Evolutionary conservation across 306 rosid genomes (phyloP).

Genomic region (Medicago lupulina): DNA sequence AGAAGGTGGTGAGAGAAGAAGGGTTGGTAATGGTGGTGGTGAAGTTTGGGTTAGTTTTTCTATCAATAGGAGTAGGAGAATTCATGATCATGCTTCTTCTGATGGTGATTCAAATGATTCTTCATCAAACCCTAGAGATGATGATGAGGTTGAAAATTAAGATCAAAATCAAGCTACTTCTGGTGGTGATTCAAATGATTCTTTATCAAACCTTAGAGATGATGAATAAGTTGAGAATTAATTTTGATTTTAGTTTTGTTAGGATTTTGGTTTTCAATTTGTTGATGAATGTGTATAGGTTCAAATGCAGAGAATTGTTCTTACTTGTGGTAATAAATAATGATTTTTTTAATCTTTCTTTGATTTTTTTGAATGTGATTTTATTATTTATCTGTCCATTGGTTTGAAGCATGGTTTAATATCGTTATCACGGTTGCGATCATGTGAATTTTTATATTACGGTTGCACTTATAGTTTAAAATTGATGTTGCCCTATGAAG

Average conservation of each 20-base stretch:
- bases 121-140: conserved; percentile 33
- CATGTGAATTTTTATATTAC: no score
- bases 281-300: conserved; percentile 44
- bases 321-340: conserved; percentile 34
- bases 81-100: conserved; percentile 20
- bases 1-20: conserved; percentile 43
- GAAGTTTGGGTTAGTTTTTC: conserved; percentile 74
- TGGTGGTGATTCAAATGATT: conserved; percentile 47
- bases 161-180: conserved; percentile 4
- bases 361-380: neutral
- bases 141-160: conserved; percentile 33
- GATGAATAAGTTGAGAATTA: conserved; percentile 35
- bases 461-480: no score
- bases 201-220: conserved; percentile 34
- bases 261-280: conserved; percentile 6
- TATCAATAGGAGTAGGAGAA: conserved; percentile 48
- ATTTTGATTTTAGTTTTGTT: neutral
- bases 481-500: no score
- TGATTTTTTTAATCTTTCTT: neutral
- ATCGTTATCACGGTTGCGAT: neutral
- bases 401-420: neutral
- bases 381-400: neutral
- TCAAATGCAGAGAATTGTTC: conserved; percentile 32
- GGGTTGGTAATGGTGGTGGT: conserved; percentile 39
- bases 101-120: conserved; percentile 48